These are phyloP conservation scores for Chlorella sp. DNA, from an alignment of 139 green algal species.

Conservation along the genomic window DNA sequence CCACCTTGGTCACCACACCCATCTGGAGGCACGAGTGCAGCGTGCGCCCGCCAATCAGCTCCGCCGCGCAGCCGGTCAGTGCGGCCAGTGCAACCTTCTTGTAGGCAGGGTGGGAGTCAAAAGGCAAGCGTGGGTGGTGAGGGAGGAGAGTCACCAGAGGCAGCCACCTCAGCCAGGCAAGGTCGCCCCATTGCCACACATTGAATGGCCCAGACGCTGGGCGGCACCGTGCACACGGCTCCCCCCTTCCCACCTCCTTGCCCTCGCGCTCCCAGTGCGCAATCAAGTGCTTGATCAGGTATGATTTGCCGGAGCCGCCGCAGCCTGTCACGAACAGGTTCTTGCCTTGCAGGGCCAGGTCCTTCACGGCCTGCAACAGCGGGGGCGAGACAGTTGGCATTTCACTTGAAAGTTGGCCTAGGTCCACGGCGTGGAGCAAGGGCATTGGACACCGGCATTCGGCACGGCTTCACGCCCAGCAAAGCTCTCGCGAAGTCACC, in stretches of 20 bases:
- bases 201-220: too few relatives aligned
- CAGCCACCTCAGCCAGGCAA: too few relatives aligned
- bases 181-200: too few relatives aligned
- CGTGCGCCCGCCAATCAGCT: background rate
- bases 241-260: constrained; percentile 8
- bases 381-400: background rate
- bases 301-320: background rate
- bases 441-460: background rate
- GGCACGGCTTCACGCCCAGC: too few relatives aligned
- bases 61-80: constrained; percentile 4
- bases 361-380: background rate
- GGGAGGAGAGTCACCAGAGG: background rate
- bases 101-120: background rate
- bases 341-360: background rate
- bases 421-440: background rate
- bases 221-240: too few relatives aligned
- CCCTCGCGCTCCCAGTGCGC: background rate
- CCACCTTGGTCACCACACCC: background rate
- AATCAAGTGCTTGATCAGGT: background rate
- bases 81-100: background rate
- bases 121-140: background rate
- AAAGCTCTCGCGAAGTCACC: too few relatives aligned
- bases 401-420: too few relatives aligned
- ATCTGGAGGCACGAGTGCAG: background rate
- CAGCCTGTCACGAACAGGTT: background rate